A percentile compares a stretch with the other conserved stretches of the same genome.
These are phyloP conservation scores for Nidula microcarpa DNA, from an alignment of 768 basidiomycete species.

Conservation along the genomic window DNA sequence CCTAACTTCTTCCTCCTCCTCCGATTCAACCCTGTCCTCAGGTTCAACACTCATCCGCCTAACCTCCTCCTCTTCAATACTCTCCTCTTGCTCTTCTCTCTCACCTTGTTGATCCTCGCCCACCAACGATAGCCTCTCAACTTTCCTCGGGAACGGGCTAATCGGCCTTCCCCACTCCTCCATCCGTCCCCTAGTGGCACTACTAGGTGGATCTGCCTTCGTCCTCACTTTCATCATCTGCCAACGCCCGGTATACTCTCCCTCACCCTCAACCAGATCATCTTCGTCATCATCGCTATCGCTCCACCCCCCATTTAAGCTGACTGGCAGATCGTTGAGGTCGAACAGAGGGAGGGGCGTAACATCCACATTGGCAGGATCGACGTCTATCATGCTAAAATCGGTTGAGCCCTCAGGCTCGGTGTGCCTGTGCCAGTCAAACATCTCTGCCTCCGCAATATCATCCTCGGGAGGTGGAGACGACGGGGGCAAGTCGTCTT, in stretches of 20 bases:
- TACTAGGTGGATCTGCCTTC: slow-evolving; percentile 65
- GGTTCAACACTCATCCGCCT: slow-evolving; percentile 12
- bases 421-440: slow-evolving; percentile 16
- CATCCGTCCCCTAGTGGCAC: slow-evolving; percentile 43
- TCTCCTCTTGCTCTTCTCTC: slow-evolving; percentile 7
- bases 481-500: slow-evolving; percentile 9
- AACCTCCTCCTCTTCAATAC: slow-evolving; percentile 16
- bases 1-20: slow-evolving; percentile 17
- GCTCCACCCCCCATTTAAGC: slow-evolving; percentile 24
- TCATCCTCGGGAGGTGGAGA: slow-evolving; percentile 10
- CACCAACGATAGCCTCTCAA: slow-evolving; percentile 14
- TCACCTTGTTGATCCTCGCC: slow-evolving; percentile 8
- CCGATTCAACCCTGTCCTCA: slow-evolving; percentile 14
- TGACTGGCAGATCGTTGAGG: slow-evolving; percentile 19
- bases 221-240: slow-evolving; percentile 52
- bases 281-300: slow-evolving; percentile 28
- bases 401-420: slow-evolving; percentile 13
- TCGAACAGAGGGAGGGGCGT: slow-evolving; percentile 23
- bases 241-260: slow-evolving; percentile 70
- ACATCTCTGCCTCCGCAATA: not conserved
- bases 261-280: slow-evolving; percentile 35
- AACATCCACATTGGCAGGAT: slow-evolving; percentile 21
- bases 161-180: slow-evolving; percentile 68
- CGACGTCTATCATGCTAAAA: slow-evolving; percentile 25
- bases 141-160: slow-evolving; percentile 55